Evolutionary conservation across 2,329 filamentous ascomycete species (phyloP), one percentile per base, ranked within the genome.

Genomic region (Beauveria rudraprayagi): DNA sequence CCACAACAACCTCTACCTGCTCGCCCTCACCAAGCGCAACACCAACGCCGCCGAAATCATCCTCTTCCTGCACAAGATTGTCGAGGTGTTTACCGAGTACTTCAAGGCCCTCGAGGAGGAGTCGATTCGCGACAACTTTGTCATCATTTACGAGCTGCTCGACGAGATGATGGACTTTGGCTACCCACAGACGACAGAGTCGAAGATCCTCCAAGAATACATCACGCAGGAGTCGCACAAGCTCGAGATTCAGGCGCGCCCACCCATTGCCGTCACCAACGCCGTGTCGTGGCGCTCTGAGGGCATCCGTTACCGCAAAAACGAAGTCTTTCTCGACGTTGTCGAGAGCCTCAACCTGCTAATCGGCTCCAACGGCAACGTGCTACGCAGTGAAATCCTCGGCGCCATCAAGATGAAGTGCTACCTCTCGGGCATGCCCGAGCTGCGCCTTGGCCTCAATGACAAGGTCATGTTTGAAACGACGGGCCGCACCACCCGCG

Each of bases 121-220:
- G 77, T 96, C 91, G 69, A 99, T 99, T 74, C 87, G 94, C 69
- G 94, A 99, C 80, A 99, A 99, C 80, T 99, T 99, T 73, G 94
- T 99, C 75, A 87, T 99, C 72, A 99, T 99, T 71, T 99, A 99
- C 81, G 94, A 99, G 77, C 78, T 99, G 64, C 84, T 99, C 65
- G 94, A 99, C 72, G 94, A 99, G 80, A 99, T 99, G 94, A 99
- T 99, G 94, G 94, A 99, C 77, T 99, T 99, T 80, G 94, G 94
- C 65, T 97, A 99, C 75, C 94, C 94, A 6, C 94, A 99, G 76
- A 99, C 94, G 10, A 99, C 94, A 66, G 94, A 99, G 76, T 91
- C 86, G 74, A 99, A 99, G 83, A 99, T 99, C 73, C 80, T 99
- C 63, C 94, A 99, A 76, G 94, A 99, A 80, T 96, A 96, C 79